Evolutionary conservation across 2,329 filamentous ascomycete genomes (phyloP), one percentile per base, ranked within the genome.

Genomic region (Fusarium sp.): DNA sequence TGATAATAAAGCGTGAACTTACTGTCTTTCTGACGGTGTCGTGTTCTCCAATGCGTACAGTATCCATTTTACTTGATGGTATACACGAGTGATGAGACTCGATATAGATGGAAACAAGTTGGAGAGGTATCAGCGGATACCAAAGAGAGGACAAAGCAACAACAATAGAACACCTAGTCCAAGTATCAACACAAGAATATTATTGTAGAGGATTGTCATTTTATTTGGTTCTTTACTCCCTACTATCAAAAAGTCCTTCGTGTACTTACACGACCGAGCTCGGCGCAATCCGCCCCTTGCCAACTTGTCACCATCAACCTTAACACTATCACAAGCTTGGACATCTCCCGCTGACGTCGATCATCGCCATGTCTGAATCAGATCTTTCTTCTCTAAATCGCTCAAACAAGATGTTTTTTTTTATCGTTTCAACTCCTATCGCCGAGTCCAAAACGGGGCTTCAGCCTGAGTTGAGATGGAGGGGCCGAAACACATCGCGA

Each of bases 291-390:
- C 13, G 1, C 15, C 26, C 44, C 36, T 38, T 53, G 49, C 43
- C 28, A 18, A 34, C 48, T 59, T 20, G 26, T 60, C 22, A 33
- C 39, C 18, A n/a, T 46, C 49, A 24, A 34, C 7, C 11, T 64
- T 18, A 24, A 54, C 55, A 18, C 44, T 44, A 55, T 61, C 49
- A 31, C 40, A 18, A 55, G 49, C 44, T 40, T 24, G 34, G n/a
- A 39, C 22, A 11, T 40, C 36, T 31, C 38, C 31, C 36, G 20
- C 54, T 55, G 49, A 43, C 44, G 55, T 55, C 55, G 44, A 66
- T 55, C 39, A 52, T 17, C 11, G 18, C 33, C 28, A 15, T 18
- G 10, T n/a, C 2, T 48, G 33, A 48, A 15, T 28, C 40, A 18
- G 11, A 24, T 43, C 3, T 14, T 40, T 28, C 31, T 11, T 22